Conservation (phyloP, 2,329 filamentous ascomycete species). For the Chalaropsis ovoidea region DNA sequence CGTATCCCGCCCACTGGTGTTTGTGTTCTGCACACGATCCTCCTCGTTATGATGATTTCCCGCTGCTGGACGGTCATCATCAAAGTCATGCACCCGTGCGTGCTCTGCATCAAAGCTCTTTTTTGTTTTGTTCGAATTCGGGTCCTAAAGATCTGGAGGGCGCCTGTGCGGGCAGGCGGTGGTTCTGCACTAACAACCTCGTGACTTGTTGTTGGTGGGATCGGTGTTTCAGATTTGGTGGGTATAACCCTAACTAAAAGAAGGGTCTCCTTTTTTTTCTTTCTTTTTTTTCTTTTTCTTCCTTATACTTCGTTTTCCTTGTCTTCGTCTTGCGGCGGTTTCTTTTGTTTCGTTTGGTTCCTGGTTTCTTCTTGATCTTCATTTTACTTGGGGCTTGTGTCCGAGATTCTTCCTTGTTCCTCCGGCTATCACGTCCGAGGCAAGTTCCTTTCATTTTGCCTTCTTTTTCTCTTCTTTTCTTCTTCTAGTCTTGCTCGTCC, state of each 20-base stretch:
- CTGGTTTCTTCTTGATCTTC: background rate
- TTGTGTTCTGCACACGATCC: too few relatives aligned
- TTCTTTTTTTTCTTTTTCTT: background rate
- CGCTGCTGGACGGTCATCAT: conserved; percentile 2
- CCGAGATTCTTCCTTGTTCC: background rate
- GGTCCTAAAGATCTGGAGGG: background rate
- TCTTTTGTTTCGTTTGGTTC: conserved; percentile 5
- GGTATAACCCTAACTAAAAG: background rate
- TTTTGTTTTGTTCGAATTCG: background rate
- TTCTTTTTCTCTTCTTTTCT: background rate
- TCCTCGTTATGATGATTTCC: background rate
- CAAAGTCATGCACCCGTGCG: background rate
- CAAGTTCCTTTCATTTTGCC: background rate
- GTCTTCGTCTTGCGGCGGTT: background rate
- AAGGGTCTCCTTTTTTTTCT: background rate
- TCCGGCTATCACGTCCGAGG: background rate
- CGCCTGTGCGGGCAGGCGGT: background rate
- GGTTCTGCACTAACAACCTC: background rate
- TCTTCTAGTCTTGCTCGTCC: too few relatives aligned
- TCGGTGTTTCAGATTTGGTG: background rate
- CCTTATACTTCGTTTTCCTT: background rate
- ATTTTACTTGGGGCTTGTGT: background rate
- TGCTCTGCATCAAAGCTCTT: conserved; percentile 9
- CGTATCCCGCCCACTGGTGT: too few relatives aligned
- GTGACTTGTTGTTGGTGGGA: background rate